Conservation (phyloP, 2,329 filamentous ascomycete species). For the Aspergillus vadensis region DNA sequence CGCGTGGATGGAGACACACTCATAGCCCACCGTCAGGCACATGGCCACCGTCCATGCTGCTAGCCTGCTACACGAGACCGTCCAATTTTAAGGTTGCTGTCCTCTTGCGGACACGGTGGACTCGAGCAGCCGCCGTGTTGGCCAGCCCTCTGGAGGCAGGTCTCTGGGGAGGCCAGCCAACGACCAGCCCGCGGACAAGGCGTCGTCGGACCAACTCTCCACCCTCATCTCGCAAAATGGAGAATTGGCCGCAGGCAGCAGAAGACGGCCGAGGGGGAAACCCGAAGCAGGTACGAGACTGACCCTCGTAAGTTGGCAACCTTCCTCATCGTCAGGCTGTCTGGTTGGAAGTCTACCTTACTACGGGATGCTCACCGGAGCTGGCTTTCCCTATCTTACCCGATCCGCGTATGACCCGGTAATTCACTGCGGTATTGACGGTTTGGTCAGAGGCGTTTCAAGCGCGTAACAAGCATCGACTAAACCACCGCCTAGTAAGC, state of each 20-base stretch:
- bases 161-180: background rate
- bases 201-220: background rate
- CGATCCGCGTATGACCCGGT: conserved; percentile 22
- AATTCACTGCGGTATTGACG: conserved; percentile 6
- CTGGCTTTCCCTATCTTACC: conserved; percentile 26
- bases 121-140: background rate
- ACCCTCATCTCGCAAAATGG: background rate
- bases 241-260: background rate
- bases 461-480: conserved; percentile 16
- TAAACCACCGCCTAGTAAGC: background rate
- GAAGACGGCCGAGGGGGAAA: background rate
- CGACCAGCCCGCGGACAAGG: background rate
- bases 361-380: conserved; percentile 14
- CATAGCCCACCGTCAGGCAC: background rate
- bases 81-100: conserved; percentile 8
- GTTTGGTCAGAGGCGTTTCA: conserved; percentile 15
- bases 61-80: background rate
- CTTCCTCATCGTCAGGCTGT: background rate
- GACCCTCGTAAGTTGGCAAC: background rate
- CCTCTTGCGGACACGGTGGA: conserved; percentile 3
- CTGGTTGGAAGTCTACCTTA: too few relatives aligned
- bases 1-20: background rate
- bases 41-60: conserved; percentile 2
- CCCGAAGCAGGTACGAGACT: background rate
- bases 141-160: background rate